Base-by-base conservation (phyloP, 345 rosid species). In the Balakata baccata region DNA sequence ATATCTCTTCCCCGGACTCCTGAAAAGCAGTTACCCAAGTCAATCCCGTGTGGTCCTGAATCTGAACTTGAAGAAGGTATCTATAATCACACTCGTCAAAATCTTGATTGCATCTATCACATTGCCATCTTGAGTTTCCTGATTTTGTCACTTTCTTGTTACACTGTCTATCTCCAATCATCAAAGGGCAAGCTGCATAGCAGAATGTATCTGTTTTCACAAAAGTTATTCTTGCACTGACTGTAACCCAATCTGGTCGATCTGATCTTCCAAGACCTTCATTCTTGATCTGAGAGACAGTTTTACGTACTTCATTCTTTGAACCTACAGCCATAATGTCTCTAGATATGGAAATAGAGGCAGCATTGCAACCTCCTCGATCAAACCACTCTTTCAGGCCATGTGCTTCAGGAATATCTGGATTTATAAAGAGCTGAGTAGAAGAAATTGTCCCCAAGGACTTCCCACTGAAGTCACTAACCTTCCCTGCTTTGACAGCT, bases 201-300 rank as follows among this genome's bases (percentile, higher is more conserved):
- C 94, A 90, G 87, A 91, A 93, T 61, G 78, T 78, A 81, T 91
- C 97, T 39, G 91, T 84, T 74, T 90, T 94, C 61, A 94, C 79
- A 77, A 89, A 94, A 57, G 88, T 85, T 46, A 89, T 59, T 34
- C 89, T 84, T 47, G 87, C 97, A 83, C 79, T 89, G 61, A 90
- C 85, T 11, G 93, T 86, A 75, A 90, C 85, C 96, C 96, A 94
- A 74, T 94, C 98, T 37, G 98, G 93, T 82, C 86, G 88, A 74
- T 88, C 90, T 17, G 96, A 89, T 84, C 92, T 88, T 80, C 97
- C 98, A 39, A 91, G 96, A 66, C 94, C 97, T 86, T 90, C 97
- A n/a, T 76, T 81, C 86, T 84, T 94, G 86, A 91, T 90, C 83
- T 94, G 94, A 70, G 89, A 79, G 39, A 91, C 87, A 3, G 81